Base-by-base conservation (phyloP, 2,329 filamentous ascomycete genomes). In the Aspergillus sergii region DNA sequence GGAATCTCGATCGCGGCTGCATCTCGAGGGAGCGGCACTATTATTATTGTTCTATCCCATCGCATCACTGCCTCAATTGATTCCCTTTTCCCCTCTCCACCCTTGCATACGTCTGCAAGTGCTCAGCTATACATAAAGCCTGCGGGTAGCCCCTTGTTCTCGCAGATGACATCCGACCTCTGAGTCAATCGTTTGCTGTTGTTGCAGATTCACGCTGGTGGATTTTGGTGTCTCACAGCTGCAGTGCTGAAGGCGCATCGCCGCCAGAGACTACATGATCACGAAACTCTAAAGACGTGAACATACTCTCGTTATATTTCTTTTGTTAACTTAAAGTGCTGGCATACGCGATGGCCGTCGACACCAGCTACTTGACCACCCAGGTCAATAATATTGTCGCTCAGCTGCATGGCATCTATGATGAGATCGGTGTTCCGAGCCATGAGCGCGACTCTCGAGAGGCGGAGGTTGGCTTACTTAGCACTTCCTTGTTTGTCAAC, bases 301-400 rank as follows among this genome's bases (percentile, higher is more conserved):
- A 36, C 0, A 23, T 39, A 23, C 51, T 26, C 51, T 55, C 51
- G 10, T 56, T 26, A 50, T 58, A 39, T 41, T 59, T 51, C 54
- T 26, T 57, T 59, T 62, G 59, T 55, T 26, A 58, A 53, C 55
- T n/a, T 36, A 55, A 54, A 16, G 66, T 65, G 45, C 34, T 26
- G 34, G 32, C 53, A 55, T 34, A 58, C 64, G 64, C 57, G 43
- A 81, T 80, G 79, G 74, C 76, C 59, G 96, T 97, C 89, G 94
- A 97, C 81, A 93, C 94, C 63, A 92, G 91, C 78, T 96, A 96
- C 79, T 85, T 98, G 76, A 91, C 93, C 72, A 93, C 96, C 78
- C 95, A 98, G 87, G 92, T 99, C 81, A 95, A 93, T 70, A 93
- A 88, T 73, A 97, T 97, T 75, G 93, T 98, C 76, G 88, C 88